Conservation (phyloP, 805 yeast genomes). For the Spathaspora girioi region DNA sequence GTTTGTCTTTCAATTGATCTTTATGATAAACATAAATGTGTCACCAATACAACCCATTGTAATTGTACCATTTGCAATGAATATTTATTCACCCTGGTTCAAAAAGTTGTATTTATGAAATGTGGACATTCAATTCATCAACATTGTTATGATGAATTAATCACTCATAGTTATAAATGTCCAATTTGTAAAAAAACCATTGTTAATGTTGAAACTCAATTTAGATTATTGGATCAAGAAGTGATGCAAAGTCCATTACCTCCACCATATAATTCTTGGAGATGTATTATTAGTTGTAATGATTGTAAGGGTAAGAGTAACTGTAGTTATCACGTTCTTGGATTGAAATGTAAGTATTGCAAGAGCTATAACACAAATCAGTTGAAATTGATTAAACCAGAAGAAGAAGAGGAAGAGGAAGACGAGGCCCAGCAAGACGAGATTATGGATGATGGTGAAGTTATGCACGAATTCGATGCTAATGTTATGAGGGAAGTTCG, state of each 20-base stretch:
- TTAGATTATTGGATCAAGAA: conserved; percentile 82
- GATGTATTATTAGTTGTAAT: conserved; percentile 71
- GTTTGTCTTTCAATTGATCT: conserved; percentile 83
- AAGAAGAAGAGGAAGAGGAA: conserved; percentile 40
- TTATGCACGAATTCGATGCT: conserved; percentile 8
- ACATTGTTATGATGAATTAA: conserved; percentile 73
- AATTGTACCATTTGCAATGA: conserved; percentile 93
- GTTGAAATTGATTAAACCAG: conserved; percentile 64
- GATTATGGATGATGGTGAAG: conserved; percentile 18
- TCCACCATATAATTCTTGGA: conserved; percentile 72
- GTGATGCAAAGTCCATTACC: conserved; percentile 76
- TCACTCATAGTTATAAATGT: conserved; percentile 83
- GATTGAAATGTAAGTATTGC: conserved; percentile 84
- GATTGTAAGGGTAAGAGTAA: conserved; percentile 85
- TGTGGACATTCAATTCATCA: conserved; percentile 96
- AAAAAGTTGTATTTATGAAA: conserved; percentile 83
- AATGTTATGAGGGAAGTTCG: conserved; percentile 27
- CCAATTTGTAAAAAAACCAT: conserved; percentile 87
- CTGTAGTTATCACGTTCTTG: conserved; percentile 76
- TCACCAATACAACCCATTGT: conserved; percentile 83
- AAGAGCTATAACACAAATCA: conserved; percentile 84
- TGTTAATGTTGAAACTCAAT: conserved; percentile 83
- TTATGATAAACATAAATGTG: conserved; percentile 74
- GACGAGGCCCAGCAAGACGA: conserved; percentile 8
- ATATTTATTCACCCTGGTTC: conserved; percentile 78